Conservation (phyloP, 768 basidiomycete species). For the Paxillus ammoniavirescens region DNA sequence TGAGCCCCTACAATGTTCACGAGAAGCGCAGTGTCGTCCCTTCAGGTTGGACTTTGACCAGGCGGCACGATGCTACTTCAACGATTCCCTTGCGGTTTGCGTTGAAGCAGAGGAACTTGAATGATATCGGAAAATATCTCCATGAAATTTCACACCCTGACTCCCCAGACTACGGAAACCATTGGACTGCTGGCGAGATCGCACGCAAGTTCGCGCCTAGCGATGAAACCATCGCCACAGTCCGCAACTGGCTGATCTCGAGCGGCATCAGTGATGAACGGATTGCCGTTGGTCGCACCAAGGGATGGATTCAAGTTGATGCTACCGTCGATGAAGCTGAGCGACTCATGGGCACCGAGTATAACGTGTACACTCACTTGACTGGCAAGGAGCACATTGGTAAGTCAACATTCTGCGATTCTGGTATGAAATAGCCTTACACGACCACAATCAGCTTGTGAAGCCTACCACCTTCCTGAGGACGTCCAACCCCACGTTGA, state of each 20-base stretch:
- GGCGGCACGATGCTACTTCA: conserved; percentile 33
- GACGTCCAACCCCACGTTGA: conserved; percentile 33
- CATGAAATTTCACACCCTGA: conserved; percentile 35
- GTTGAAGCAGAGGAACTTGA: conserved; percentile 31
- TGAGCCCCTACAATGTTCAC: conserved; percentile 32
- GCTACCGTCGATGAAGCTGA: conserved; percentile 33
- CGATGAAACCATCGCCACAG: conserved; percentile 18
- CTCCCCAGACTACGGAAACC: conserved; percentile 28
- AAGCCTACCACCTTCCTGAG: conserved; percentile 32
- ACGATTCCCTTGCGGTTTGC: conserved; percentile 30
- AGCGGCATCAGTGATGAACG: conserved; percentile 24
- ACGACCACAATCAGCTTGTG: conserved; percentile 22
- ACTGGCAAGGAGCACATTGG: conserved; percentile 28
- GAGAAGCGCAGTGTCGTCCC: conserved; percentile 39
- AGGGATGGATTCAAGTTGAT: conserved; percentile 28
- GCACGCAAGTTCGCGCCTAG: conserved; percentile 26
- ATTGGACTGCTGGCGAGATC: conserved; percentile 31
- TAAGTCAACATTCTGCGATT: conserved; percentile 1
- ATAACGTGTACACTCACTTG: conserved; percentile 28
- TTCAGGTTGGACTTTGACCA: conserved; percentile 35
- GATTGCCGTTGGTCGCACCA: conserved; percentile 12
- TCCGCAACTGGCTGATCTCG: conserved; percentile 28
- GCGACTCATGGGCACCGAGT: conserved; percentile 30
- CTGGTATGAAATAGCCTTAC: conserved; percentile 1
- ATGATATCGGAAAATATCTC: conserved; percentile 23